These are phyloP conservation scores for Penicillium digitatum DNA, from an alignment of 2,329 filamentous ascomycete species.

Conservation along the genomic window DNA sequence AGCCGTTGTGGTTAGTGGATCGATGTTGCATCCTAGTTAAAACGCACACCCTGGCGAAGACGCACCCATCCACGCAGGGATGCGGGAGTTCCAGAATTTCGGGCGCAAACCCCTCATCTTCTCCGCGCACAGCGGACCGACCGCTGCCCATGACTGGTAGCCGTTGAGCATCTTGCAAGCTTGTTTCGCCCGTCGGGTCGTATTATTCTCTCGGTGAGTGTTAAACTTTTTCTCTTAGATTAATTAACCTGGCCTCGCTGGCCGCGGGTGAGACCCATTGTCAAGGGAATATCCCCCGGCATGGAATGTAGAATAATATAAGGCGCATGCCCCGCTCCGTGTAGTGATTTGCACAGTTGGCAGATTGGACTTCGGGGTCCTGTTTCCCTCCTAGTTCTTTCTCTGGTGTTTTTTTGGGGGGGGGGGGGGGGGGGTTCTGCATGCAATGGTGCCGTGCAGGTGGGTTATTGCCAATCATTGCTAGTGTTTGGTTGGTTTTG, in stretches of 20 bases:
- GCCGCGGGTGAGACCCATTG: neutral
- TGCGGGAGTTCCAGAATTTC: slow-evolving; percentile 8
- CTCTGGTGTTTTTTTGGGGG: too few species aligned
- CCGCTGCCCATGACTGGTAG: neutral
- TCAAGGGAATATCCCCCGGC: neutral
- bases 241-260: neutral
- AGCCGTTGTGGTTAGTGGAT: neutral
- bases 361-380: neutral
- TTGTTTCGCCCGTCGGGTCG: slow-evolving; percentile 4
- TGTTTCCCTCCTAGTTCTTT: neutral
- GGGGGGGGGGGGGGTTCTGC: too few species aligned
- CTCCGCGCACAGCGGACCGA: slow-evolving; percentile 2
- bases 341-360: neutral
- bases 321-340: neutral
- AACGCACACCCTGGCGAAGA: slow-evolving; percentile 3
- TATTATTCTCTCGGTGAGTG: neutral
- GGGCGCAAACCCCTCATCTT: slow-evolving; percentile 7
- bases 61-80: neutral
- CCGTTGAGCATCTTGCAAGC: neutral
- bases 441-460: neutral
- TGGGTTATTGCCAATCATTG: neutral
- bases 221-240: neutral
- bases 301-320: neutral
- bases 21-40: slow-evolving; percentile 11
- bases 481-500: neutral